Conservation (phyloP, 164 flowering plant genomes). For the Vitis amurensis region DNA sequence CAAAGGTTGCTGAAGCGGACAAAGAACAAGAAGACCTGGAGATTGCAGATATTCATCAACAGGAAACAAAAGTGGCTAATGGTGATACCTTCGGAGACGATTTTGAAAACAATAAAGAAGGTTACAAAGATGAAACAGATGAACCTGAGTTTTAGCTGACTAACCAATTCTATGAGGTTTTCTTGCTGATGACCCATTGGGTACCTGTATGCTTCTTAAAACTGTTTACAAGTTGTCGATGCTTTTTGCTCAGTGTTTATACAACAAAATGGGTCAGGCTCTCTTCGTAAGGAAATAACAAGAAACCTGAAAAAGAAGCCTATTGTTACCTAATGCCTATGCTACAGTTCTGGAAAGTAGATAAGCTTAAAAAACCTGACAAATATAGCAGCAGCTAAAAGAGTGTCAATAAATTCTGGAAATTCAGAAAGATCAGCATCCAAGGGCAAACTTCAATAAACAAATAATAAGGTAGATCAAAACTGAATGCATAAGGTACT, state of each 20-base stretch:
- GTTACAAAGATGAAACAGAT: slow-evolving; percentile 18
- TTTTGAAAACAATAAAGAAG: slow-evolving; percentile 15
- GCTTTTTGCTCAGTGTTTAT: background rate
- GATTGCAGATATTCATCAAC: slow-evolving; percentile 6
- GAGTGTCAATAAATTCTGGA: too few relatives aligned
- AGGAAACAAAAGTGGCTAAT: slow-evolving; percentile 1
- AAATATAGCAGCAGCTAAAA: too few relatives aligned
- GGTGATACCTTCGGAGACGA: slow-evolving; percentile 5
- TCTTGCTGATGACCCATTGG: background rate
- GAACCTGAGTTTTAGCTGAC: slow-evolving; percentile 22
- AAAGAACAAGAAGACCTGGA: slow-evolving; percentile 12
- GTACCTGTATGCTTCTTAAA: background rate
- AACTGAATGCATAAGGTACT: too few relatives aligned
- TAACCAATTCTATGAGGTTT: background rate
- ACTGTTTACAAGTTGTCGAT: background rate
- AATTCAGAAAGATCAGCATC: too few relatives aligned
- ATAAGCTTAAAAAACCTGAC: too few relatives aligned
- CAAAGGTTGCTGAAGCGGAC: background rate
- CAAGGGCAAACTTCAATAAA: too few relatives aligned
- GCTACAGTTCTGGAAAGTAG: too few relatives aligned
- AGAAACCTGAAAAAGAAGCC: too few relatives aligned
- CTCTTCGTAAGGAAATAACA: too few relatives aligned
- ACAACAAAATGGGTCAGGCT: background rate
- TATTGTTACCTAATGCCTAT: too few relatives aligned
- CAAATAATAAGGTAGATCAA: too few relatives aligned